Conservation (phyloP, 2,329 filamentous ascomycete genomes). For the Fusarium sp. region DNA sequence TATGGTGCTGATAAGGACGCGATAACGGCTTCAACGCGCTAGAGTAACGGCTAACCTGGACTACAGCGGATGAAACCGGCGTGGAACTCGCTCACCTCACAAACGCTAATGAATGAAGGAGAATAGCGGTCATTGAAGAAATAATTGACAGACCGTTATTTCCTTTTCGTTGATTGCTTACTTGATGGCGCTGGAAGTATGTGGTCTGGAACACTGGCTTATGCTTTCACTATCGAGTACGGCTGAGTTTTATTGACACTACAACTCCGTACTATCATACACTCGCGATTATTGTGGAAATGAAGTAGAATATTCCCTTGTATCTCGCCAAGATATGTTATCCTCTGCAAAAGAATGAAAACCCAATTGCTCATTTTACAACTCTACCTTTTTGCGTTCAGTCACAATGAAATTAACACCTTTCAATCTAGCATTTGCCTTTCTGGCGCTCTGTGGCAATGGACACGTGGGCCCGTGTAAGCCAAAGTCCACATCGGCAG, state of each 20-base stretch:
- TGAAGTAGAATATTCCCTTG: not conserved
- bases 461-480: not conserved
- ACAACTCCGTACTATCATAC: rapidly evolving
- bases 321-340: too few relatives aligned
- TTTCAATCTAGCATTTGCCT: not conserved
- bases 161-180: too few relatives aligned
- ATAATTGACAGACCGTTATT: too few relatives aligned
- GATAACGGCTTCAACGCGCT: not conserved
- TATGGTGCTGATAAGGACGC: not conserved
- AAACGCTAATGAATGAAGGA: not conserved
- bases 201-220: too few relatives aligned
- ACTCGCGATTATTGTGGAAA: not conserved
- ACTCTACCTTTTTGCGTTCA: too few relatives aligned
- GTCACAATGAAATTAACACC: not conserved
- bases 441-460: not conserved
- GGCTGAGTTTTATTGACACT: not conserved
- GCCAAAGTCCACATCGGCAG: not conserved
- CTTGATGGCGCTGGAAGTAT: too few relatives aligned
- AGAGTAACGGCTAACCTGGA: not conserved
- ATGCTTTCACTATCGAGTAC: too few relatives aligned
- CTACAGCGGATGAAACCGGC: conserved; percentile 13
- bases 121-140: not conserved
- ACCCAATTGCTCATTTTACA: too few relatives aligned
- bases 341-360: too few relatives aligned
- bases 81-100: not conserved